Evolutionary conservation across 1,284 basidiomycete species (phyloP).

Genomic region (Papiliotrema nemorosa): DNA sequence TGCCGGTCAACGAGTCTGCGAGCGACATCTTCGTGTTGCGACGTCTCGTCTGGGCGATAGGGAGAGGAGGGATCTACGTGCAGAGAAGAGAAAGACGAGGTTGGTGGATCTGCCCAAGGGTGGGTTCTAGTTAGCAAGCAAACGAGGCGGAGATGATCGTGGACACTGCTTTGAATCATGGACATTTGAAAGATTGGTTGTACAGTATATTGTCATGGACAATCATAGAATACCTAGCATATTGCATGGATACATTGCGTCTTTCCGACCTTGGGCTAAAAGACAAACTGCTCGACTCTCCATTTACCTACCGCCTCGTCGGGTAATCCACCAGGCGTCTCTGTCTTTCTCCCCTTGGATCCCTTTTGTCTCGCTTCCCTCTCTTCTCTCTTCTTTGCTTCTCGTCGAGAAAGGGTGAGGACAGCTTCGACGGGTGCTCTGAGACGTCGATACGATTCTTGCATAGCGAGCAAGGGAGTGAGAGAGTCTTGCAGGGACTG

Average conservation of each 20-base stretch:
- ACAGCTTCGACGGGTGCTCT: slow-evolving; percentile 45
- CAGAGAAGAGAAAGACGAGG: slow-evolving; percentile 49
- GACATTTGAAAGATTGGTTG: too few species aligned
- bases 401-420: slow-evolving; percentile 32
- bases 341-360: slow-evolving; percentile 8
- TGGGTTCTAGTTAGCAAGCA: slow-evolving; percentile 5
- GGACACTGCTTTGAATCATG: neutral
- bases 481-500: slow-evolving; percentile 27
- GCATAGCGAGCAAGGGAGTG: slow-evolving; percentile 34
- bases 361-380: slow-evolving; percentile 15
- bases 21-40: slow-evolving; percentile 59
- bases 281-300: slow-evolving; percentile 45
- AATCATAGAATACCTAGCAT: too few species aligned
- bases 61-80: slow-evolving; percentile 39
- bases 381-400: slow-evolving; percentile 24
- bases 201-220: too few species aligned
- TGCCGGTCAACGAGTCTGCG: slow-evolving; percentile 74
- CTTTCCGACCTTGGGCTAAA: too few species aligned
- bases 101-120: slow-evolving; percentile 39
- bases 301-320: slow-evolving; percentile 44
- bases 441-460: slow-evolving; percentile 38
- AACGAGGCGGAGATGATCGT: neutral
- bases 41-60: slow-evolving; percentile 4
- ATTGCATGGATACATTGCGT: neutral
- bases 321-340: slow-evolving; percentile 9